Base-by-base conservation (phyloP, 768 basidiomycete genomes). In the Cystoderma amianthinum region DNA sequence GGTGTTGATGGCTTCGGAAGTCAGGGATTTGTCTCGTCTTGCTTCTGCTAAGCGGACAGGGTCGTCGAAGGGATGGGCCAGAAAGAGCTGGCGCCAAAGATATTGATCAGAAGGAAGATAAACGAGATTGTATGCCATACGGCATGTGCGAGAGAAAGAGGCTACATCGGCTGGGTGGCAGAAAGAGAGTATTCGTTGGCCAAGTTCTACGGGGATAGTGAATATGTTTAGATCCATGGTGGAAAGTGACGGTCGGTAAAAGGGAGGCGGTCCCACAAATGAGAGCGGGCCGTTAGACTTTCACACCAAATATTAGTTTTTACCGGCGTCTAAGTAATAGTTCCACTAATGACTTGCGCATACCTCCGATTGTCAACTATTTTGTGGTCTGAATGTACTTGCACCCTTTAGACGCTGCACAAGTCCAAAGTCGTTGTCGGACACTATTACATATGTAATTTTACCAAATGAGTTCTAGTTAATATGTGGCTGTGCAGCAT, bases 71-170 rank as follows among this genome's bases (percentile, higher is more conserved):
- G 72, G 68, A 36, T 61, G 54, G 17, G 60, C 42, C 28, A 82
- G 71, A 58, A 81, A 85, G 39, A 86, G 63, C 39, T 73, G 63
- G 40, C 79, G 76, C 84, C 84, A 89, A 30, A 89, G 68, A 52
- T 76, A 74, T 36, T 73, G 71, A 59, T 82, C 78, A 20, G 61
- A 44, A 21, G 64, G 45, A 16, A 62, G 54, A 51, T 78, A 74
- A 33, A 84, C 68, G 35, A 84, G 58, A 30, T 53, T 50, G 48
- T 62, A 62, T 12, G 78, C 71, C 5, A 60, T 49, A 16, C 63
- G 64, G 52, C 76, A 82, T 35, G 79, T 75, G 53, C 65, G 63
- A 11, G 80, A 63, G 53, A 85, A 80, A 19, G 67, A 54, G n/a
- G 76, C 65, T 34, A 85, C 69, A 42, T 82, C 80, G 47, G 60